Conservation (phyloP, 2,329 filamentous ascomycete species). For the Pseudocercospora crystallina region DNA sequence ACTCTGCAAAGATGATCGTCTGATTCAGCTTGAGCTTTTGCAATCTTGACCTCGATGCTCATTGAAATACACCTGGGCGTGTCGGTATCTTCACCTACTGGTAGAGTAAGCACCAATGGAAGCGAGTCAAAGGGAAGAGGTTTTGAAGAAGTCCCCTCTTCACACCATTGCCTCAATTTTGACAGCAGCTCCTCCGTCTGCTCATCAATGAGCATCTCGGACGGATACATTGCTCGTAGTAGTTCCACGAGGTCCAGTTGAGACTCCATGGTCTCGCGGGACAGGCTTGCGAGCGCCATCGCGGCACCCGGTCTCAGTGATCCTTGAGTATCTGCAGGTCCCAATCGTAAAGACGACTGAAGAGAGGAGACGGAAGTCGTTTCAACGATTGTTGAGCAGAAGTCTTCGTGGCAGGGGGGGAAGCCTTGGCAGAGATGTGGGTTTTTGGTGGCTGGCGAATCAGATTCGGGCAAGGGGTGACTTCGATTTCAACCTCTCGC, state of each 20-base stretch:
- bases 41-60: constrained; percentile 3
- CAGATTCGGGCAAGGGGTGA: too few species aligned
- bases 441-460: too few species aligned
- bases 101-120: not conserved
- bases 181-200: constrained; percentile 8
- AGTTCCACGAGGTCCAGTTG: constrained; percentile 45
- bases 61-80: not conserved
- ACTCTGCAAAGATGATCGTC: constrained; percentile 31
- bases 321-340: too few species aligned
- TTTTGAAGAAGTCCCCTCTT: constrained; percentile 2
- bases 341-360: too few species aligned
- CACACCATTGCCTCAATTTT: constrained; percentile 17
- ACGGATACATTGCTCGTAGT: constrained; percentile 54
- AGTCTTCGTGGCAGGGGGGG: too few species aligned
- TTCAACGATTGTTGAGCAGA: too few species aligned
- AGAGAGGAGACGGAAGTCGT: too few species aligned
- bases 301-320: not conserved
- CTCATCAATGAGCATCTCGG: constrained; percentile 31
- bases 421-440: too few species aligned
- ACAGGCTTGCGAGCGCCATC: constrained; percentile 5
- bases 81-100: not conserved
- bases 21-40: constrained; percentile 1
- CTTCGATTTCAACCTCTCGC: too few species aligned
- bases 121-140: constrained; percentile 5
- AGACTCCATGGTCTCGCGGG: constrained; percentile 9